phyloP scores from a whole-genome alignment of 345 rosid species.

The Viola odorata region DNA sequence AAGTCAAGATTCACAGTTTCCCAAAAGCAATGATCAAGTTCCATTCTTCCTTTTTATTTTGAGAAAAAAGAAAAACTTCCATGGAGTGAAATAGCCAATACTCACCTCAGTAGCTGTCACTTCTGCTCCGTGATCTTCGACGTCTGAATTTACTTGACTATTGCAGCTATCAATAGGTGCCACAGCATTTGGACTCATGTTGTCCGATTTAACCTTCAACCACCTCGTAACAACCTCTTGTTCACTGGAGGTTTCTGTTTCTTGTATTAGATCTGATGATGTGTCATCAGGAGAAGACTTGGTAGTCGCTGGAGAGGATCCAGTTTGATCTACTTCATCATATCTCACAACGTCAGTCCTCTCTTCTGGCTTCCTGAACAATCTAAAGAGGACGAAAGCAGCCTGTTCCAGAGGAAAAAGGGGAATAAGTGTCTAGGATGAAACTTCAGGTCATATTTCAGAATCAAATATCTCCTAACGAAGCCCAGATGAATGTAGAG shows the following conservation, averaged over 20 bases:
- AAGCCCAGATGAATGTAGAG: background rate
- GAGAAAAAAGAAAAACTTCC: background rate
- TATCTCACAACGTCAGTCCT: constrained; percentile 32
- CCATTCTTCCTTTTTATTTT: background rate
- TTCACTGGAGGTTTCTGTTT: constrained; percentile 29
- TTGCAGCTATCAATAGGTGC: constrained; percentile 35
- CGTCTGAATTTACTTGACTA: constrained; percentile 46
- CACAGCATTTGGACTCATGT: constrained; percentile 25
- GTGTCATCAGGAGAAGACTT: constrained; percentile 61
- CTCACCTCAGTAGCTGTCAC: constrained; percentile 41
- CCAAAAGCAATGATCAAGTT: background rate
- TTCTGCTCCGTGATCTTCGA: constrained; percentile 43
- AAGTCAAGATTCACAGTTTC: background rate
- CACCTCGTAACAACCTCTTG: constrained; percentile 28
- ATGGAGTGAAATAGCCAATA: background rate
- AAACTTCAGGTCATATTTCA: background rate
- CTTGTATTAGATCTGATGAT: constrained; percentile 62
- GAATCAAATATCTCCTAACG: background rate
- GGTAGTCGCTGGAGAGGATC: constrained; percentile 40
- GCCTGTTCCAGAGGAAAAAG: constrained; percentile 27
- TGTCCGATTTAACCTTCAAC: constrained; percentile 28
- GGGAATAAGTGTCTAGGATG: constrained; percentile 3
- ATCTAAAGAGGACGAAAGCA: constrained; percentile 76
- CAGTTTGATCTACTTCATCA: constrained; percentile 47
- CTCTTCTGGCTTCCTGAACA: constrained; percentile 72